phyloP scores from a whole-genome alignment of 2,329 filamentous ascomycete genomes.

The Coniochaeta sp. region DNA sequence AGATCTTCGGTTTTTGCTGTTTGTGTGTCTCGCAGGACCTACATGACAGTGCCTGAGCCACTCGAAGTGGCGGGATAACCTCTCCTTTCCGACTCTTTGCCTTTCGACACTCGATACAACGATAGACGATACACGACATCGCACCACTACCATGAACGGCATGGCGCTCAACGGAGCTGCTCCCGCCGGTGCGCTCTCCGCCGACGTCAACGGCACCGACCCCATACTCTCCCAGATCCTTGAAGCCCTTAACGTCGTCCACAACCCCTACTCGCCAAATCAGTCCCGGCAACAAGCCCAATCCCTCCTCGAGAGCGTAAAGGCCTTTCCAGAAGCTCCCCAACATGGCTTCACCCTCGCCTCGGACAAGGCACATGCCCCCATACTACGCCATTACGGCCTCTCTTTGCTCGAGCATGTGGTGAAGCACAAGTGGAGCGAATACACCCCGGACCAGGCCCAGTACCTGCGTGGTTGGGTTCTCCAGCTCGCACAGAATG shows the following conservation, averaged over 20 bases:
- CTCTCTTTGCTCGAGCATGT: slow-evolving; percentile 86
- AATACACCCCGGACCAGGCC: slow-evolving; percentile 63
- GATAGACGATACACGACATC: no score
- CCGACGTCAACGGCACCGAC: slow-evolving; percentile 7
- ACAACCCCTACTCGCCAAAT: slow-evolving; percentile 75
- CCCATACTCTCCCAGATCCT: slow-evolving; percentile 61
- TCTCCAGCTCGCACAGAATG: slow-evolving; percentile 65
- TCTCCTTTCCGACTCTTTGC: neutral
- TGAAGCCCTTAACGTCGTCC: slow-evolving; percentile 80
- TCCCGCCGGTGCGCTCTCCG: neutral
- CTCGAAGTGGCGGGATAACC: neutral
- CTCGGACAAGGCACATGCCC: slow-evolving; percentile 64
- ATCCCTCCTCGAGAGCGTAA: slow-evolving; percentile 77
- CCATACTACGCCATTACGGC: slow-evolving; percentile 87
- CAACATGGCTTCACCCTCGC: slow-evolving; percentile 81
- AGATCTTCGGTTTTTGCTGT: neutral
- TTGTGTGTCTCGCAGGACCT: neutral
- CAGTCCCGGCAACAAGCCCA: slow-evolving; percentile 76
- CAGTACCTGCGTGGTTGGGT: slow-evolving; percentile 68
- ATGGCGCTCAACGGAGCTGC: neutral
- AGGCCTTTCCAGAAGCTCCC: slow-evolving; percentile 70
- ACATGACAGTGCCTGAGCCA: slow-evolving; percentile 2
- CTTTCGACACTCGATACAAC: no score
- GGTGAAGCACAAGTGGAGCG: slow-evolving; percentile 76
- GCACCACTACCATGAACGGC: neutral